Base-by-base conservation (phyloP, 768 basidiomycete genomes). In the Strobilomyces echinocephalus region DNA sequence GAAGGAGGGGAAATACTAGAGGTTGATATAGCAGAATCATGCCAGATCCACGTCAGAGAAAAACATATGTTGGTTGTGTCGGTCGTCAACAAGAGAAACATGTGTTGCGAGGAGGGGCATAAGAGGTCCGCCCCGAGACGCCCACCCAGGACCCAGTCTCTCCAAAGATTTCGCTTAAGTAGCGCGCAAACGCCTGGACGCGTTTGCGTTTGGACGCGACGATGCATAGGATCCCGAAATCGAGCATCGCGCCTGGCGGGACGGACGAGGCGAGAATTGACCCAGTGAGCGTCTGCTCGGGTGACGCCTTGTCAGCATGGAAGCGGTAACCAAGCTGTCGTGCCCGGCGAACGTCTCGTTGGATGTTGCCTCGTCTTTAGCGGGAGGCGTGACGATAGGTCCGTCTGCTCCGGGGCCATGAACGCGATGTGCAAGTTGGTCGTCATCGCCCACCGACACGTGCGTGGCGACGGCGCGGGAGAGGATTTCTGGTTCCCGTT, bases 171-270 rank as follows among this genome's bases (percentile, higher is more conserved):
- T n/a, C n/a, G n/a, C n/a, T n/a, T n/a, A n/a, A n/a, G 65, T 95
- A 95, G 6, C 91, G 75, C 20, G 91, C 92, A 63, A 84, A 87
- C 1, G 92, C 92, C 46, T 87, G 84, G 78, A 94, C 91, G 9
- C 90, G 80, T 57, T 86, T 85, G 35, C 87, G 79, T 65, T 89
- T 88, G 39, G 85, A 87, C 3, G 88, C 81, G 57, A 94, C 87
- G 66, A 94, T 91, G 72, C 92, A 94, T 0, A 92, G 90, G 33
- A 94, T 94, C 9, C 91, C 91, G 28, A 93, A 83, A 34, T 89
- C 86, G 34, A 95, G 80, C 12, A 84, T 88, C 3, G 85, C 83
- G 1, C 92, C 91, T 9, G 55, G 57, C 4, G 60, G 72, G 5
- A 56, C 55, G 16, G 58, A 35, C 5, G 59, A 61, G 8, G 57